Evolutionary conservation across 2,329 filamentous ascomycete genomes (phyloP).

Genomic region (Penicillium sp.): DNA sequence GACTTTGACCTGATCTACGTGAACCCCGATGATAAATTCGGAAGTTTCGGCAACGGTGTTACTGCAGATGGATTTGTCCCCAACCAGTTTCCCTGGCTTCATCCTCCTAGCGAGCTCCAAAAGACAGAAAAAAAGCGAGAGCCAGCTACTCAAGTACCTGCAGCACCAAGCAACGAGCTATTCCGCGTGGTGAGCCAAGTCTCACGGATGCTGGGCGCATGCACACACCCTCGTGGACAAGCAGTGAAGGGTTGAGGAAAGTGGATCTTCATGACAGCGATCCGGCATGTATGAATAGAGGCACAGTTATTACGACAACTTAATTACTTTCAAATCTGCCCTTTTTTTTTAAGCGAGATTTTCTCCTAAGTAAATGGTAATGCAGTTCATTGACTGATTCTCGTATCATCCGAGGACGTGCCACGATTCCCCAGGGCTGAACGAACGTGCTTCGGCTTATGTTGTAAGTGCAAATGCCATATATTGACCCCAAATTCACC

Average conservation of each 20-base stretch:
- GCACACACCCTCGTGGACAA: background rate
- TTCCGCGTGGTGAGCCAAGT: background rate
- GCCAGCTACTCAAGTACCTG: background rate
- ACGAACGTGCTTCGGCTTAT: background rate
- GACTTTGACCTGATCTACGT: constrained; percentile 7
- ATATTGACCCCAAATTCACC: background rate
- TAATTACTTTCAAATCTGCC: background rate
- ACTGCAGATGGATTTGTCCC: constrained; percentile 1
- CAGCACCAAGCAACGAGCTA: background rate
- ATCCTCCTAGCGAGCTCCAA: background rate
- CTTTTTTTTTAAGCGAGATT: background rate
- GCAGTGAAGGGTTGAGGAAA: background rate
- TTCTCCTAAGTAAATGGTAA: background rate
- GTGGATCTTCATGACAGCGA: background rate
- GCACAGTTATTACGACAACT: background rate
- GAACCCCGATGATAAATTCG: constrained; percentile 2
- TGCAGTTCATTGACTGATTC: background rate
- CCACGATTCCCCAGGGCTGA: background rate
- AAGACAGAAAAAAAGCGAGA: background rate
- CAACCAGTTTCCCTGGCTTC: constrained; percentile 2
- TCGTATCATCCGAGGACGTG: background rate
- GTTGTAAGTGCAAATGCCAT: background rate
- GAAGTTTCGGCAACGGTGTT: constrained; percentile 6
- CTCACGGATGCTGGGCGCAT: background rate
- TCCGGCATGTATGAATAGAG: background rate